These are phyloP conservation scores for Plasmopara halstedii DNA, from an alignment of 352 stramenopile species.

Conservation along the genomic window DNA sequence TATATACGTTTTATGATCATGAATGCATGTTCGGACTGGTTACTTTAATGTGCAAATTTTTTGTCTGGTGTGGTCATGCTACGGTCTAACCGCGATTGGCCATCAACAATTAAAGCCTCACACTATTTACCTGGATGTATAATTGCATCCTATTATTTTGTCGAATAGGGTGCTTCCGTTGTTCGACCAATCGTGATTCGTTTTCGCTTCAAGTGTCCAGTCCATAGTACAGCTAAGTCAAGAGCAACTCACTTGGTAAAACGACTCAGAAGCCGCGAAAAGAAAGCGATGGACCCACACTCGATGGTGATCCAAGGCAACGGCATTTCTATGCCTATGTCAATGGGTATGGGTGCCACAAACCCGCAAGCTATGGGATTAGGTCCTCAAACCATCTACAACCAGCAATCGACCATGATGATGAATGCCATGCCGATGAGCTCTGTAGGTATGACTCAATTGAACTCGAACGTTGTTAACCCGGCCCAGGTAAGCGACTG, in stretches of 20 bases:
- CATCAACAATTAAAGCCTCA: too few species aligned
- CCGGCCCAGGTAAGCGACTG: constrained; percentile 40
- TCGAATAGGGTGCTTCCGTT: constrained; percentile 1
- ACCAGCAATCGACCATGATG: constrained; percentile 47
- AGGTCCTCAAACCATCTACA: constrained; percentile 2
- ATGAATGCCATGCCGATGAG: constrained; percentile 63
- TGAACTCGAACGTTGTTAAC: constrained; percentile 40
- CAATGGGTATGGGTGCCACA: constrained; percentile 41
- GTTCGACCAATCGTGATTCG: constrained; percentile 14
- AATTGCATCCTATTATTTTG: too few species aligned
- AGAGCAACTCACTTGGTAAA: constrained; percentile 24
- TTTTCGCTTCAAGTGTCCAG: constrained; percentile 31
- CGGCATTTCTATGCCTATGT: constrained; percentile 57
- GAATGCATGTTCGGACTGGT: too few species aligned
- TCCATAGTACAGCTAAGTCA: constrained; percentile 23
- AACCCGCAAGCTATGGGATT: constrained; percentile 40
- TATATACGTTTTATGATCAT: too few species aligned
- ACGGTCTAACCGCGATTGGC: too few species aligned
- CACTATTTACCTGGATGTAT: too few species aligned
- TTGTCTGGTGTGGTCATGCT: too few species aligned
- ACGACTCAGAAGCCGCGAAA: constrained; percentile 12
- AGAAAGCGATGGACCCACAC: constrained; percentile 48
- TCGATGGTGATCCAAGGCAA: constrained; percentile 49
- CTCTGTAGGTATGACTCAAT: constrained; percentile 40
- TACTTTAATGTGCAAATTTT: too few species aligned